These are phyloP conservation scores for Arabis alpina DNA, from an alignment of 345 rosid species.

Conservation along the genomic window DNA sequence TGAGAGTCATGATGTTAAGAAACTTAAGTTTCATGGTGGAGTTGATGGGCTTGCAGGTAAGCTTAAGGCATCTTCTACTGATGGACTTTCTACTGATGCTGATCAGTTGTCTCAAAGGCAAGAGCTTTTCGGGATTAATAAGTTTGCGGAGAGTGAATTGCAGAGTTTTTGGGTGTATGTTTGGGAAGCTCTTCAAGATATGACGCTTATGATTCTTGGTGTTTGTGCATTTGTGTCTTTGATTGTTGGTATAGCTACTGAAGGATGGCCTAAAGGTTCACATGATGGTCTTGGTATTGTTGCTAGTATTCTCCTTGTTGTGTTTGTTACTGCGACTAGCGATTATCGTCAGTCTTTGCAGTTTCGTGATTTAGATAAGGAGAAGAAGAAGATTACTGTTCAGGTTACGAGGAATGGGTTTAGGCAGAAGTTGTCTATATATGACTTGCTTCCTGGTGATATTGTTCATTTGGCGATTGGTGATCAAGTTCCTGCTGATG, in stretches of 20 bases:
- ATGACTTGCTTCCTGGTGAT: slow-evolving; percentile 88
- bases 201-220: slow-evolving; percentile 93
- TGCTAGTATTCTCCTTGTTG: slow-evolving; percentile 83
- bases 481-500: slow-evolving; percentile 96
- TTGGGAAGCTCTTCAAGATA: slow-evolving; percentile 96
- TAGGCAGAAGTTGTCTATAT: slow-evolving; percentile 86
- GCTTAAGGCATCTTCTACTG: slow-evolving; percentile 57
- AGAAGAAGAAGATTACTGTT: slow-evolving; percentile 82
- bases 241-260: slow-evolving; percentile 87
- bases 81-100: slow-evolving; percentile 57
- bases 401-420: slow-evolving; percentile 84
- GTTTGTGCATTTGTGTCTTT: slow-evolving; percentile 84
- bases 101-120: slow-evolving; percentile 55
- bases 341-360: slow-evolving; percentile 93
- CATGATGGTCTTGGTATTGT: slow-evolving; percentile 95
- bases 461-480: slow-evolving; percentile 89
- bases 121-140: slow-evolving; percentile 78
- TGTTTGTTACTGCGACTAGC: slow-evolving; percentile 82
- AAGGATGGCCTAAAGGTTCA: slow-evolving; percentile 96
- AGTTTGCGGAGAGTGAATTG: slow-evolving; percentile 71
- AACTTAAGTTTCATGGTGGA: slow-evolving; percentile 75
- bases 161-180: slow-evolving; percentile 79
- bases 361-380: slow-evolving; percentile 85
- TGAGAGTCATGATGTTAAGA: slow-evolving; percentile 81
- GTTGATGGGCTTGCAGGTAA: slow-evolving; percentile 70